Evolutionary conservation across 2,329 filamentous ascomycete genomes (phyloP), one percentile per base, ranked within the genome.

Genomic region (Colletotrichum camelliae): DNA sequence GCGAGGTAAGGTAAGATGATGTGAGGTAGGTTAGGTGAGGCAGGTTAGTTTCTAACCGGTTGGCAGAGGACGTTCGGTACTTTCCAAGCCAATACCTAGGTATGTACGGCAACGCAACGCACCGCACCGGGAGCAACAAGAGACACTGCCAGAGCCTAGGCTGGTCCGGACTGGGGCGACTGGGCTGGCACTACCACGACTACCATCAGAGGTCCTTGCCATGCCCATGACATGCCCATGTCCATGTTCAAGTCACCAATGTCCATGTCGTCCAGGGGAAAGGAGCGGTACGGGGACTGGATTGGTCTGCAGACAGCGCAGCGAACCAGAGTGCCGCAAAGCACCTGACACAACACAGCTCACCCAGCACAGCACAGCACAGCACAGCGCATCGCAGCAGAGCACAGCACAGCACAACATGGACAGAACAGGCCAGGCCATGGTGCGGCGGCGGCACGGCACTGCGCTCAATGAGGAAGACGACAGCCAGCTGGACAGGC

Each of bases 381-480:
- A 31, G 31, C 58, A 27, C 66, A 39, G n/a, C 55, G 24, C 67
- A 72, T 33, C 21, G 21, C 21, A 21, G 21, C 21, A 21, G 21
- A 21, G 21, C 21, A 21, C 52, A 33, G 37, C 55, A 57, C 70
- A 58, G 62, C 60, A 71, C 68, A 55, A 39, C 71, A 72, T 48
- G 16, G 62, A 37, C 62, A 58, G 39, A 35, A 21, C 48, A 29
- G 24, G 58, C 27, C 33, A 67, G 16, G 72, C 43, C 67, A 43
- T 52, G 35, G 67, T 60, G 37, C 43, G 61, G 72, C 48, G 66
- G 55, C 52, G 43, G 69, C 57, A 73, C 39, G 35, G 39, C 61
- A 39, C 60, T 57, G 71, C 65, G 65, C 48, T 67, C 65, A 48
- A 68, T 43, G 52, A n/a, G 58, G 67, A 74, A 68, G 58, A 74